Percentiles rank a stretch among this genome's conserved stretches.
These are phyloP conservation scores for Syncephalastrum sp. DNA, from an alignment of 371 early-diverging fungal genomes.

Conservation along the genomic window DNA sequence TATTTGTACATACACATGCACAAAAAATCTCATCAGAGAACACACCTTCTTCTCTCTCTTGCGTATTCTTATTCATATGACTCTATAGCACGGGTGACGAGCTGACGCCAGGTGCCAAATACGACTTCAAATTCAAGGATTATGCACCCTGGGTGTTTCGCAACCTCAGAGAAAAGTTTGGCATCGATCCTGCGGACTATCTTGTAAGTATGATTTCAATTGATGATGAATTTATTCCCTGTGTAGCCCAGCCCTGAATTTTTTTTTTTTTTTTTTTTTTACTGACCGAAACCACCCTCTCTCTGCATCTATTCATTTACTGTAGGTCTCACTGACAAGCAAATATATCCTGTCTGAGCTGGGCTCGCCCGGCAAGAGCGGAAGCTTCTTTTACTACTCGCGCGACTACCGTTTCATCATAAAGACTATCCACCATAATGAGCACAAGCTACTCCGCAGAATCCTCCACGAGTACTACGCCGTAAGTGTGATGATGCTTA, in stretches of 20 bases:
- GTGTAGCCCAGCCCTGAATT: background rate
- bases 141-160: slow-evolving; percentile 98
- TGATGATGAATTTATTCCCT: no score
- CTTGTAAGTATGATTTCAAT: slow-evolving; percentile 53
- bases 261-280: slow-evolving; percentile 5
- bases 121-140: slow-evolving; percentile 99
- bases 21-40: background rate
- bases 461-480: slow-evolving; percentile 87
- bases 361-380: slow-evolving; percentile 95
- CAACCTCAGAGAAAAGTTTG: slow-evolving; percentile 81
- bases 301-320: background rate
- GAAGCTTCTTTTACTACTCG: slow-evolving; percentile 96
- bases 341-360: slow-evolving; percentile 96
- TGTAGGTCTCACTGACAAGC: slow-evolving; percentile 87
- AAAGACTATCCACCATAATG: slow-evolving; percentile 95
- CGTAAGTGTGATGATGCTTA: slow-evolving; percentile 31
- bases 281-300: background rate
- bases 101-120: slow-evolving; percentile 88
- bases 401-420: slow-evolving; percentile 98
- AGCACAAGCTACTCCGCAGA: slow-evolving; percentile 90
- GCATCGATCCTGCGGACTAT: slow-evolving; percentile 93
- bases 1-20: background rate
- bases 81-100: slow-evolving; percentile 82
- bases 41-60: background rate
- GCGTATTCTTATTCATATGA: background rate